Evolutionary conservation across 495 filamentous ascomycete species (phyloP).

Genomic region (Podospora fimiseda): DNA sequence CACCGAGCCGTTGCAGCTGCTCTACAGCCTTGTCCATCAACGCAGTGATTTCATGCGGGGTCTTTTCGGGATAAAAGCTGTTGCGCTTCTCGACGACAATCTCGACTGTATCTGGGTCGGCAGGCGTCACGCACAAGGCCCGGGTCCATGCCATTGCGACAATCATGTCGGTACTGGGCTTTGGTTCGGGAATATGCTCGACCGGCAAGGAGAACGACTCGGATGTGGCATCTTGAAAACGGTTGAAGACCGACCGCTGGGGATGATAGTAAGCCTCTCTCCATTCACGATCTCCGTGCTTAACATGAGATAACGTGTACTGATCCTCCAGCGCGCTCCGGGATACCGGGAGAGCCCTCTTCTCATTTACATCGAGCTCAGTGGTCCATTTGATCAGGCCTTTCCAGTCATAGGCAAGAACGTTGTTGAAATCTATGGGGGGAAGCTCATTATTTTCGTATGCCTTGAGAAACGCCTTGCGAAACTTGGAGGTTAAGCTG

Average conservation of each 20-base stretch:
- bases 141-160: constrained; percentile 29
- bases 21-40: constrained; percentile 51
- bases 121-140: constrained; percentile 28
- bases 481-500: constrained; percentile 69
- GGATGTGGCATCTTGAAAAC: constrained; percentile 37
- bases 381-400: constrained; percentile 64
- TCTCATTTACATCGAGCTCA: constrained; percentile 32
- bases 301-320: constrained; percentile 25
- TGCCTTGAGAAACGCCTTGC: constrained; percentile 64
- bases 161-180: constrained; percentile 13
- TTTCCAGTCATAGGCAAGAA: constrained; percentile 71
- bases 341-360: constrained; percentile 32
- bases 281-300: constrained; percentile 36
- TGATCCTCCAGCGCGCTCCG: constrained; percentile 27
- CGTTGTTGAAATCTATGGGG: constrained; percentile 62
- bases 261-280: constrained; percentile 41
- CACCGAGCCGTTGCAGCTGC: constrained; percentile 51
- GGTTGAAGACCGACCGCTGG: constrained; percentile 37
- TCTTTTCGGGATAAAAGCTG: constrained; percentile 26
- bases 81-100: constrained; percentile 34
- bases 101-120: constrained; percentile 30
- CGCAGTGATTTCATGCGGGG: constrained; percentile 22
- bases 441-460: constrained; percentile 66
- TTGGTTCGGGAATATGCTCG: constrained; percentile 3
- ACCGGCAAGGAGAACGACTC: constrained; percentile 22